Evolutionary conservation across 1,284 basidiomycete species (phyloP), one percentile per base, ranked within the genome.

Genomic region (Moesziomyces parantarcticus): DNA sequence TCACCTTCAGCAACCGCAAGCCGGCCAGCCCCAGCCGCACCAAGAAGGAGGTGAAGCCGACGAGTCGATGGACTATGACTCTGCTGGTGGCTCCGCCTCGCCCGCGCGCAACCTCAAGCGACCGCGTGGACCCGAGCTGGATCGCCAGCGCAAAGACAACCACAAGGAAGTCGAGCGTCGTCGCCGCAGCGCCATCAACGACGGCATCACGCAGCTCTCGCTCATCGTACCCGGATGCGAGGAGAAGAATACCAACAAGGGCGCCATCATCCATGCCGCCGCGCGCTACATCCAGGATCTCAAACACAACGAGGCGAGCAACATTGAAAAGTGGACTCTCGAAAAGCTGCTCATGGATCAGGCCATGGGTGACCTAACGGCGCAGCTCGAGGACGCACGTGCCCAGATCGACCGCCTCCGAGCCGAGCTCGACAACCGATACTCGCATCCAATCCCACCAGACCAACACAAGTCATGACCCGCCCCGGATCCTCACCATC

Each of bases 111-210:
- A 45, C 10, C 44, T 62, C 51, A 78, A 78, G 61, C 58, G 76
- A 54, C 42, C 49, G 7, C 54, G 76, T 18, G 75, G 66, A 11
- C 78, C 77, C 16, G 78, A 81, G 60, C 54, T 78, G 1, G 80
- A 82, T 41, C 67, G 80, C 10, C 68, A 74, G 25, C 62, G 78
- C 44, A 82, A 82, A 56, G 80, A 82, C 67, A 77, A 80, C 56
- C 80, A 82, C 61, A 97, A 97, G 91, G 95, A 97, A 85, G 95
- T 97, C 13, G 95, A 98, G 85, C 91, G 94, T 60, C 89, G 94
- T 45, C 90, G 95, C 51, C 88, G 95, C 58, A 92, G 93, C 20
- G 94, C 94, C 78, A 97, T 98, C 86, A 96, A 96, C 84, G 92
- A 95, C 66, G 94, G 94, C 0, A 97, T 98, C 86, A 93, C 92